Base-by-base conservation (phyloP, 2,329 filamentous ascomycete species). In the Chrysosporium queenslandicum region DNA sequence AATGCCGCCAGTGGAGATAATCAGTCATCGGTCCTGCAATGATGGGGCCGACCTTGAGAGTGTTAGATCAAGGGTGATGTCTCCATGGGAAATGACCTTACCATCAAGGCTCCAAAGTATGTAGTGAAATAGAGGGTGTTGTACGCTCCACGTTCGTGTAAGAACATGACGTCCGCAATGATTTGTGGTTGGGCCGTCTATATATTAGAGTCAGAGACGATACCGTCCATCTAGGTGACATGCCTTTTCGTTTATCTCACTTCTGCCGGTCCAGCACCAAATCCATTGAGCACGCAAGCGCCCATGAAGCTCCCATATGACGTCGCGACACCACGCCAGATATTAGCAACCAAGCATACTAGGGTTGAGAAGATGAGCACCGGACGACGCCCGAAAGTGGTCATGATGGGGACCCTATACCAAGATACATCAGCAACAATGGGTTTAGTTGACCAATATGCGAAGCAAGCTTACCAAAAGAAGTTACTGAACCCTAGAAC, bases 271-370 rank as follows among this genome's bases (percentile, higher is more conserved):
- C 79, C 81, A 46, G 79, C 79, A 4, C 77, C 80, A 41, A 83
- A 72, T 0, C 81, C 81, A 60, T 82, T 82, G 5, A 84, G 68
- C 12, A 80, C 70, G 52, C 71, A 81, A 46, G 76, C 80, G 3
- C 79, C 81, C 78, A 85, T 82, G 61, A 83, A 84, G 46, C 76
- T 78, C 47, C 69, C 68, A 60, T 85, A 84, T 0, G 72, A 73
- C 14, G 68, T 75, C 4, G 81, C 79, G 46, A 68, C 68, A 0
- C 80, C 81, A 56, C 79, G 73, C 79, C 77, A 81, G 55, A 81
- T 77, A 21, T 71, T 73, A 14, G 74, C 75, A 2, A 67, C 73
- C 25, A 80, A 66, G 58, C 74, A 78, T 54, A 80, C 69, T 30
- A 79, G 58, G 14, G 74, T 73, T 2, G 76, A 78, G 45, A 72